Base-by-base conservation (phyloP, 2,329 filamentous ascomycete genomes). In the Colletotrichum caudatum region DNA sequence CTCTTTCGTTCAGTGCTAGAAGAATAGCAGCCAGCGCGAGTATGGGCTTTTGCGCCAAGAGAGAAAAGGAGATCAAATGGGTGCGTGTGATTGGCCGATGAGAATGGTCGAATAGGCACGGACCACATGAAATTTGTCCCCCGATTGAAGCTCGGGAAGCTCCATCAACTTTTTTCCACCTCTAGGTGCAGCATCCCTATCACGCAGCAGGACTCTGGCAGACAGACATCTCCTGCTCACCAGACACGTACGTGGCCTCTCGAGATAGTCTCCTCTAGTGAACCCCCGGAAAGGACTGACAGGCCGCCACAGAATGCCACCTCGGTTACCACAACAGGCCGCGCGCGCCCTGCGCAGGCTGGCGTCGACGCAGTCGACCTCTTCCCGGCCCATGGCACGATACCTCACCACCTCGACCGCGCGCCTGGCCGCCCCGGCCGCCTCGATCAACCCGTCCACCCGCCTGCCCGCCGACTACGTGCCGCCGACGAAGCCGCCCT, bases 401-500 rank as follows among this genome's bases (percentile, higher is more conserved):
- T 69, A 60, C 61, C 61, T 74, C 57, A 66, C 62, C 35, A 72
- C 61, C 12, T 59, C 71, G 41, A 62, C 58, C 14, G 41, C 64
- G 16, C 65, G 50, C 53, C 72, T 68, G 16, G 74, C 76, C 58
- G 76, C 76, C 58, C 76, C 80, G 11, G 73, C 77, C 20, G 76
- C 80, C 8, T 71, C 75, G 23, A 69, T 77, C 23, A 58, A 63
- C n/a, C 54, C 56, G 12, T 64, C 71, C 12, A 51, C 84, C 26
- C 79, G 75, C 44, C 77, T 85, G 35, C 85, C 85, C 1, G 80
- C 83, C 69, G 82, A 87, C 75, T 86, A 86, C 74, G 81, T 85
- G 2, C 91, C 88, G 83, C 89, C 90, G 0, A 92, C 90, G 1
- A 94, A 98, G 81, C 95, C 95, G 3, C 94, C 94, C 5, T 97